Conservation (phyloP, 495 filamentous ascomycete species). For the Lichenothelia convexa region DNA sequence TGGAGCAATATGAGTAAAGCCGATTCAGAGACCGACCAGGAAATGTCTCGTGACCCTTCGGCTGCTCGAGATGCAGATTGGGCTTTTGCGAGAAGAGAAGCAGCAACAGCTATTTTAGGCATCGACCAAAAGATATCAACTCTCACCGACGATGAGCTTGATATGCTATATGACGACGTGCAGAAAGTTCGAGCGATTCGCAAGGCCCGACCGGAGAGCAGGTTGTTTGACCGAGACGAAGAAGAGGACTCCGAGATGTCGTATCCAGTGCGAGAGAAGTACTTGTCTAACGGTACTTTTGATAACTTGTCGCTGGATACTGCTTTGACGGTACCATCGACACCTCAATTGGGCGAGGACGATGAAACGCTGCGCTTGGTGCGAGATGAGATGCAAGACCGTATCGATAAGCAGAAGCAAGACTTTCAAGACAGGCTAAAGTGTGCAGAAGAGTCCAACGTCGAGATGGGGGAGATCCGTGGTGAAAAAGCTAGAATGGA, state of each 20-base stretch:
- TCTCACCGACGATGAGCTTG: slow-evolving; percentile 83
- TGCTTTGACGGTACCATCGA: slow-evolving; percentile 79
- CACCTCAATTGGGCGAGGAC: slow-evolving; percentile 57
- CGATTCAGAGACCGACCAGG: slow-evolving; percentile 48
- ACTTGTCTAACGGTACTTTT: slow-evolving; percentile 84
- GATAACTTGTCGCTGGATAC: slow-evolving; percentile 97
- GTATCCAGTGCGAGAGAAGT: slow-evolving; percentile 82
- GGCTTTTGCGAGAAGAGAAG: slow-evolving; percentile 86
- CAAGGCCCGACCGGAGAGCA: slow-evolving; percentile 41
- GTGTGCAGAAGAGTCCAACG: slow-evolving; percentile 53
- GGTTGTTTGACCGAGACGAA: slow-evolving; percentile 45
- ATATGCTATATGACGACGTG: slow-evolving; percentile 88
- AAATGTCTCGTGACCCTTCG: slow-evolving; percentile 20
- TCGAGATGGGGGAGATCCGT: slow-evolving; percentile 68
- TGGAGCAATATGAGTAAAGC: slow-evolving; percentile 45
- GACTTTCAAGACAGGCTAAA: slow-evolving; percentile 69
- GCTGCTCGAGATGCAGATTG: slow-evolving; percentile 69
- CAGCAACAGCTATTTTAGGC: slow-evolving; percentile 77
- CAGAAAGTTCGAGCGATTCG: slow-evolving; percentile 71
- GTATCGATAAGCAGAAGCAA: slow-evolving; percentile 73
- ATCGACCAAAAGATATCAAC: slow-evolving; percentile 76
- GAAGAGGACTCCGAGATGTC: slow-evolving; percentile 80
- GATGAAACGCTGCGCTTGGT: slow-evolving; percentile 57
- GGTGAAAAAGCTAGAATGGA: slow-evolving; percentile 81
- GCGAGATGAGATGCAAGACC: slow-evolving; percentile 71